Percentiles rank a stretch among this genome's conserved stretches.
phyloP scores from a whole-genome alignment of 768 basidiomycete genomes.

The Chalciporus piperatus region DNA sequence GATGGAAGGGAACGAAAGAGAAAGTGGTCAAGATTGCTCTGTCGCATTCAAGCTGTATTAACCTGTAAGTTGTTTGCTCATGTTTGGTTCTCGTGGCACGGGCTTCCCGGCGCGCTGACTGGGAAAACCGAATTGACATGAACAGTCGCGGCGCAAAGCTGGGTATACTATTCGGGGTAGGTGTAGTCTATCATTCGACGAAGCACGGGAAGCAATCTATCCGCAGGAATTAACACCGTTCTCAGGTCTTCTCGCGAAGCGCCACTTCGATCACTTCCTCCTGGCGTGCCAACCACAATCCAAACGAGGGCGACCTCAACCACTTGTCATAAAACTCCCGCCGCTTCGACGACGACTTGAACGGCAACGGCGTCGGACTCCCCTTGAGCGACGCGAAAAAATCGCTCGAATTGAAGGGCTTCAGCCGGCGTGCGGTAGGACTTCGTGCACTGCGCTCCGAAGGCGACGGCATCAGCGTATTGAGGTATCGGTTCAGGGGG shows the following conservation, averaged over 20 bases:
- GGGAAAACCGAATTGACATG: no score
- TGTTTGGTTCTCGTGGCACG: constrained; percentile 26
- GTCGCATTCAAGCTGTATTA: constrained; percentile 15
- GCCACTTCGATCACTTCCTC: constrained; percentile 66
- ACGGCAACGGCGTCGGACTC: constrained; percentile 70
- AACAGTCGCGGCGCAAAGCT: background rate
- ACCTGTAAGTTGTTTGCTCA: constrained; percentile 20
- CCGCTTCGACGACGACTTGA: constrained; percentile 61
- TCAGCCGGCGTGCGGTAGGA: constrained; percentile 44
- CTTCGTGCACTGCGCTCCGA: constrained; percentile 35
- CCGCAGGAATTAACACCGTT: background rate
- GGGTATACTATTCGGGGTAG: background rate
- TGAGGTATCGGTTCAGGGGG: constrained; percentile 89
- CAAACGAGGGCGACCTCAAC: constrained; percentile 75
- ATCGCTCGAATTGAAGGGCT: constrained; percentile 63
- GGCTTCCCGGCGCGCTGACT: no score
- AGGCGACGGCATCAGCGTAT: constrained; percentile 77
- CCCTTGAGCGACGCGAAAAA: constrained; percentile 74
- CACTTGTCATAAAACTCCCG: constrained; percentile 77
- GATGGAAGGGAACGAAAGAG: constrained; percentile 12
- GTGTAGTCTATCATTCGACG: background rate
- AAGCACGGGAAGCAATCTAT: background rate
- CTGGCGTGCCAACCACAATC: constrained; percentile 74
- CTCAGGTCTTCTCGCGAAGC: constrained; percentile 32
- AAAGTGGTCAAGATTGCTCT: constrained; percentile 6